Evolutionary conservation across 495 filamentous ascomycete species (phyloP), one percentile per base, ranked within the genome.

Genomic region (Penicillium antarcticum): DNA sequence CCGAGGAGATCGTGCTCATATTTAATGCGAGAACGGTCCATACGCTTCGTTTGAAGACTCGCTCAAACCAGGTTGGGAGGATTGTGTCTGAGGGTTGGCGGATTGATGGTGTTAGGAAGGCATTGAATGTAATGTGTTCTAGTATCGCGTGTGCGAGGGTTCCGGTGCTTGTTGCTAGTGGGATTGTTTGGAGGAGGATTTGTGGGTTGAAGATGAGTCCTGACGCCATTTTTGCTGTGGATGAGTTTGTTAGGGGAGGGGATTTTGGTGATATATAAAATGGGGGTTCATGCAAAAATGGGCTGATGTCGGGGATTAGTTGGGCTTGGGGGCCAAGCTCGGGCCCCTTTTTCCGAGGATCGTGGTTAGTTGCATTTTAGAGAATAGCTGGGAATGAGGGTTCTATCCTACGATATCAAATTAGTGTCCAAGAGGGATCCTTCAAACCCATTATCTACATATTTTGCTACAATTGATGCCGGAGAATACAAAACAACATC

Each of bases 101-200:
- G 34, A 54, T 47, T 8, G 16, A 14, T 1, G 48, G 51, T 10
- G 24, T 29, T 10, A 48, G 41, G 32, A 52, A 60, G 40, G 52
- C 52, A 26, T 38, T 45, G 53, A 65, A 62, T 48, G 67, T 66
- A 21, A 69, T 47, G 41, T 61, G 64, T 48, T 71, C 66, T 47
- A 70, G 60, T 5, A 53, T 48, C 8, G 71, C 65, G 48, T 60
- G 66, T 32, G 56, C 61, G 17, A 76, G 59, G 3, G 67, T 68
- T 42, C 55, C 66, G 1, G 70, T 73, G 42, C 71, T 72, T n/a
- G 67, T 66, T 47, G 73, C 42, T 1, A 76, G 59, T 3, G 72
- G 72, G 11, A 62, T 61, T 5, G 65, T 40, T 17, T 68, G 66
- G 23, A 74, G 61, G 33, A 71, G 60, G 10, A 56, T 60, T 12